A percentile compares a stretch with the other conserved stretches of the same genome.
phyloP scores from a whole-genome alignment of 1,284 basidiomycete species.

The Cryptococcus sp. region DNA sequence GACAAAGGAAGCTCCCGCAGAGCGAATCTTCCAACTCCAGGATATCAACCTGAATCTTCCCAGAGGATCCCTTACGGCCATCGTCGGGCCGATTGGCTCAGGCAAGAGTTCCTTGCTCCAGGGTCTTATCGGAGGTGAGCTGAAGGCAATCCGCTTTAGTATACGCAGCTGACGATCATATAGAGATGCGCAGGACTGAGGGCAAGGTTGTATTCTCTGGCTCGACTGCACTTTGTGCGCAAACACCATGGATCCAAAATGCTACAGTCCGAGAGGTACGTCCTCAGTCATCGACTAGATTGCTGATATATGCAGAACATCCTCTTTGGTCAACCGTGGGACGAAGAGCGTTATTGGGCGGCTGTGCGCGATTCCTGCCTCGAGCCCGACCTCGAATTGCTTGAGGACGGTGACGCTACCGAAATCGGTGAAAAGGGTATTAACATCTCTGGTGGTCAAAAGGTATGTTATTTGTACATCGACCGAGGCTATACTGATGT shows the following conservation, averaged over 20 bases:
- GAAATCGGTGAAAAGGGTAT: slow-evolving; percentile 84
- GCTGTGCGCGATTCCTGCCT: slow-evolving; percentile 74
- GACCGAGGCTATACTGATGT: too few relatives aligned
- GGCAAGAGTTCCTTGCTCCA: slow-evolving; percentile 65
- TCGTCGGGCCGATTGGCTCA: slow-evolving; percentile 73
- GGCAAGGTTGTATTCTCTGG: slow-evolving; percentile 69
- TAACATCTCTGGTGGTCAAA: slow-evolving; percentile 52
- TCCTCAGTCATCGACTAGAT: not conserved
- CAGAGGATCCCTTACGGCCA: slow-evolving; percentile 71
- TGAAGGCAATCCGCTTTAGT: not conserved
- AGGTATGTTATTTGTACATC: slow-evolving; percentile 3
- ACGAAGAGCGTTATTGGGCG: slow-evolving; percentile 74
- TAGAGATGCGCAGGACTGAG: slow-evolving; percentile 67
- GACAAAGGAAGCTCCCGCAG: slow-evolving; percentile 10
- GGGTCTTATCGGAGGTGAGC: slow-evolving; percentile 71
- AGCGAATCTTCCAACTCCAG: slow-evolving; percentile 62
- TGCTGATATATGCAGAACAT: slow-evolving; percentile 64
- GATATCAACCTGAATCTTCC: slow-evolving; percentile 68
- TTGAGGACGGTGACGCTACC: slow-evolving; percentile 79
- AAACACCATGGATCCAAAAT: slow-evolving; percentile 77
- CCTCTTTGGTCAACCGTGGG: slow-evolving; percentile 77
- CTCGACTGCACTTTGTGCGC: slow-evolving; percentile 71
- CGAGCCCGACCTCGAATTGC: slow-evolving; percentile 74
- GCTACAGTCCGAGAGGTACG: slow-evolving; percentile 63
- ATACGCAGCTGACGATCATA: slow-evolving; percentile 40